Evolutionary conservation across 495 filamentous ascomycete species (phyloP), one percentile per base, ranked within the genome.

Genomic region (Lichenothelia convexa): DNA sequence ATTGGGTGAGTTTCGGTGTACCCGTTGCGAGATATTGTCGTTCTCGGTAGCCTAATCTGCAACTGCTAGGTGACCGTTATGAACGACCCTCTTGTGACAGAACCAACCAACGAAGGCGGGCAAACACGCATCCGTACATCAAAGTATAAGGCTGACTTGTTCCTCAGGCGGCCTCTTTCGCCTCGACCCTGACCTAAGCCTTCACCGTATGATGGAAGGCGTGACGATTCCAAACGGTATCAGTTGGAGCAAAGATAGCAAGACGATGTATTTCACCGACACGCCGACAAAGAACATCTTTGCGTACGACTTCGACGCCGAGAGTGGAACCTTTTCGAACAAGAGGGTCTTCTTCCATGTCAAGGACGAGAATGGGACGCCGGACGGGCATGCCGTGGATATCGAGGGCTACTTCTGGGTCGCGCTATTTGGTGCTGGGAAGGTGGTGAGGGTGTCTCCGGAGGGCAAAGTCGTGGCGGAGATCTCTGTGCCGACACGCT

Each of bases 1-100:
- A 86, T 55, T 93, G 84, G 82, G 66, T 80, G 6, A 80, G 83
- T n/a, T n/a, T n/a, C n/a, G n/a, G n/a, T n/a, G n/a, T n/a, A n/a
- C n/a, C n/a, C n/a, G n/a, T n/a, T n/a, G n/a, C n/a, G n/a, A n/a
- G n/a, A n/a, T n/a, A n/a, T n/a, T n/a, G n/a, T n/a, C n/a, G n/a
- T n/a, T n/a, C n/a, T n/a, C n/a, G n/a, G n/a, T n/a, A n/a, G n/a
- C n/a, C n/a, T n/a, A n/a, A n/a, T n/a, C n/a, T n/a, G n/a, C n/a
- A n/a, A n/a, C n/a, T n/a, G n/a, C n/a, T n/a, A n/a, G n/a, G n/a
- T n/a, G n/a, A n/a, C n/a, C n/a, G 67, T 71, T 24, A 92, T 93
- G 83, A 86, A 80, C 44, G 85, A 93, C 31, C 53, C 50, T 17
- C 31, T 45, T 15, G 44, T 44, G 4, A 31, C 34, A 8, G 38